Evolutionary conservation across 805 yeast species (phyloP).

Genomic region (Lipomyces yamanashiensis): DNA sequence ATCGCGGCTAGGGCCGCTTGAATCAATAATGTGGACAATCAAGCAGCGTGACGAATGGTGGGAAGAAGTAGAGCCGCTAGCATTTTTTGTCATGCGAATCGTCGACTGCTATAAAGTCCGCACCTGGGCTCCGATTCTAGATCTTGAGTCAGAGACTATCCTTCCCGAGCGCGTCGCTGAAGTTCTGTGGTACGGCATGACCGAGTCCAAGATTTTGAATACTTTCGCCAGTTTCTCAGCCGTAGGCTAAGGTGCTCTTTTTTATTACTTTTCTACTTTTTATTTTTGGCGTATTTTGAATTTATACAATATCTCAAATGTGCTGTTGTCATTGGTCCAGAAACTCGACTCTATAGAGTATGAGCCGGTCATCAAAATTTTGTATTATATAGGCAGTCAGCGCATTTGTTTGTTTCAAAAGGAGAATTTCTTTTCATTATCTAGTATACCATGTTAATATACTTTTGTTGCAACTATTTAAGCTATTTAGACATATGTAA

Average conservation of each 20-base stretch:
- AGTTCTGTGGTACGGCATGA: constrained; percentile 27
- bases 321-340: too few species aligned
- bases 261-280: background rate
- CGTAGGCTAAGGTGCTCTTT: background rate
- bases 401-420: too few species aligned
- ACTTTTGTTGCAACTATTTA: too few species aligned
- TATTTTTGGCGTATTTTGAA: background rate
- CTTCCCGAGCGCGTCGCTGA: constrained; percentile 25
- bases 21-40: constrained; percentile 15
- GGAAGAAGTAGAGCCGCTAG: constrained; percentile 8
- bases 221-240: background rate
- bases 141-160: constrained; percentile 12
- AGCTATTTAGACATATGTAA: too few species aligned
- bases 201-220: constrained; percentile 19
- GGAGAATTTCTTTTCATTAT: too few species aligned
- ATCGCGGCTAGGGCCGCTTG: constrained; percentile 23
- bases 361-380: too few species aligned
- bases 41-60: constrained; percentile 20
- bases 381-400: background rate
- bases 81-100: constrained; percentile 13
- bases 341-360: too few species aligned
- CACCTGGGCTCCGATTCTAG: constrained; percentile 22
- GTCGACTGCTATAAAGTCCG: constrained; percentile 12
- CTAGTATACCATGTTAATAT: too few species aligned
- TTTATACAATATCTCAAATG: background rate